Conservation (phyloP, 768 basidiomycete species). For the Piloderma croceum region DNA sequence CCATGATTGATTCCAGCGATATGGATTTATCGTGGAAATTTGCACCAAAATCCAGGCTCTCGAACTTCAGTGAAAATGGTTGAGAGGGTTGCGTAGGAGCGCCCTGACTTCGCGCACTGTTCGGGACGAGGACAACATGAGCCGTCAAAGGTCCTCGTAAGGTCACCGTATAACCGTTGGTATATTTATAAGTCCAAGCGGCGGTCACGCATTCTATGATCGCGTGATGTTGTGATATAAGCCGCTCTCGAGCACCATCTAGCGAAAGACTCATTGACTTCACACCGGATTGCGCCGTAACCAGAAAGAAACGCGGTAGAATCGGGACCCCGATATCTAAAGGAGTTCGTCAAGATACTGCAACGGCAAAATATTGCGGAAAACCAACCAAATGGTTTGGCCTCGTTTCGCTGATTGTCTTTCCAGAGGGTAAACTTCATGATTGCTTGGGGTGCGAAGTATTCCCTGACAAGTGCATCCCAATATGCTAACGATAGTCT, state of each 20-base stretch:
- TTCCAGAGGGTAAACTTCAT: constrained; percentile 88
- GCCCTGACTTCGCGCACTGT: constrained; percentile 4
- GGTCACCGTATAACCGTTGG: constrained; percentile 72
- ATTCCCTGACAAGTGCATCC: constrained; percentile 58
- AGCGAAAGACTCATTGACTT: constrained; percentile 77
- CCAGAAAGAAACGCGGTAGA: constrained; percentile 78
- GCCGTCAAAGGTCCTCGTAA: constrained; percentile 70
- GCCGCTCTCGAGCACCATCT: constrained; percentile 71
- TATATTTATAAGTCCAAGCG: constrained; percentile 78
- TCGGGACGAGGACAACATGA: constrained; percentile 34
- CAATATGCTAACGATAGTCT: constrained; percentile 66
- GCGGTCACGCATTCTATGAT: constrained; percentile 69
- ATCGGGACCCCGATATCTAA: constrained; percentile 77
- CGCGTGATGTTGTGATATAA: constrained; percentile 38
- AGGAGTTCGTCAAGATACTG: background rate
- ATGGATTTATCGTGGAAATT: constrained; percentile 70
- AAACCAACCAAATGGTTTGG: constrained; percentile 75
- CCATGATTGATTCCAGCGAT: constrained; percentile 55
- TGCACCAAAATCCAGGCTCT: constrained; percentile 70
- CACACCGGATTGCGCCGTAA: constrained; percentile 80
- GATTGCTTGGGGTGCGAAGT: constrained; percentile 63
- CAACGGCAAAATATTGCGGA: background rate
- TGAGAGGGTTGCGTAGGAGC: constrained; percentile 7
- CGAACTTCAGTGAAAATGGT: constrained; percentile 51
- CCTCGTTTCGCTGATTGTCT: constrained; percentile 71